Base-by-base conservation (phyloP, 208 protist species). In the Kentomonas sorsogonicus region DNA sequence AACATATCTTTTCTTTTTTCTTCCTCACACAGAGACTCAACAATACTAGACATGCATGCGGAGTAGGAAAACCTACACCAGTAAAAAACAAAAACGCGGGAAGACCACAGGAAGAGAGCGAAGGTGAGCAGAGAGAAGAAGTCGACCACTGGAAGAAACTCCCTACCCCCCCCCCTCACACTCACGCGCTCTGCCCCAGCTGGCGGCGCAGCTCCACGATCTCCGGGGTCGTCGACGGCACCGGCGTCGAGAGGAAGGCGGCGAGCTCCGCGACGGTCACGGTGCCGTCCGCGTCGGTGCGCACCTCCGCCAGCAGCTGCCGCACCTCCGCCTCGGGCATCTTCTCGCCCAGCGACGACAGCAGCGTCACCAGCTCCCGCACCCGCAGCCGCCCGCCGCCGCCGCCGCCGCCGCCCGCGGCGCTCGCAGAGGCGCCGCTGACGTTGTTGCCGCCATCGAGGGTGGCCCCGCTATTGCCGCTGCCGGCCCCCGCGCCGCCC, bases 321-420 rank as follows among this genome's bases (percentile, higher is more conserved):
- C 75, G 71, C 63, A 95, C 89, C 45, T 95, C 89, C 1, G 62
- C 38, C 62, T 93, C 86, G 10, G 78, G 71, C 83, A 95, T 95
- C 60, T 93, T 93, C 69, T 95, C 89, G 0, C 89, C 89, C 13
- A 95, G 77, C 13, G 89, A 86, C 6, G 81, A 85, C 16, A 95
- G 72, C 29, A 95, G 70, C 4, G 83, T 91, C 53, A 90, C 78
- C 27, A 95, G 75, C 56, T 95, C 89, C 3, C 78, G 74, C 10
- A 91, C 68, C 40, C 79, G 74, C 40, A 95, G 61, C 22, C 60
- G 27, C 10, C 89, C 89, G 27, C 71, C 79, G 69, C 87, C 84
- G 38, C 53, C 79, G n/a, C n/a, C n/a, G n/a, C n/a, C n/a, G 18
- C 67, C 77, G 55, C 93, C 89, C 50, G 93, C 93, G 53, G 89